These are phyloP conservation scores for Clitoria ternatea DNA, from an alignment of 306 rosid genomes.

Conservation along the genomic window DNA sequence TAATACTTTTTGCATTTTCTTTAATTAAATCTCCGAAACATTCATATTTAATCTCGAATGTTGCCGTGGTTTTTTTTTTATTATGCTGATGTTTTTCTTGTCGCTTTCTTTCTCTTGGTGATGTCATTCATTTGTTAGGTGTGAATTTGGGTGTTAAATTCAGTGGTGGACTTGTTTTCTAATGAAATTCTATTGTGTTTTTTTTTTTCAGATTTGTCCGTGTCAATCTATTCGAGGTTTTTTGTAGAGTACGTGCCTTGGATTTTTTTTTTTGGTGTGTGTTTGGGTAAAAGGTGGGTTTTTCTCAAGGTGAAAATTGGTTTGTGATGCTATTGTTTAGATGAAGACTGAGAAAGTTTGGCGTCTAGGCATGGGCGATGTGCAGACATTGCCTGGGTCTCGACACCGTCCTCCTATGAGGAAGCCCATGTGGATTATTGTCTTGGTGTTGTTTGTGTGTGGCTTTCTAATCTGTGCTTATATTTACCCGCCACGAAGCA, in stretches of 20 bases:
- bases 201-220: conserved; percentile 31
- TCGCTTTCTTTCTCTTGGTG: not conserved
- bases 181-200: not conserved
- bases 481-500: conserved; percentile 69
- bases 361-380: conserved; percentile 71
- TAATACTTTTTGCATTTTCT: not conserved
- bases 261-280: conserved; percentile 13
- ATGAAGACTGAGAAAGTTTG: conserved; percentile 80
- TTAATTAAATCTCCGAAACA: not conserved
- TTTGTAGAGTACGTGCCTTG: not conserved
- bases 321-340: conserved; percentile 42
- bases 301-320: conserved; percentile 32
- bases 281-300: conserved; percentile 14
- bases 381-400: conserved; percentile 71
- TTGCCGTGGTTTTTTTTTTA: not conserved
- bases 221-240: conserved; percentile 19
- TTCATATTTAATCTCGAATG: not conserved
- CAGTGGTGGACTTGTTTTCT: conserved; percentile 13
- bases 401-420: conserved; percentile 83
- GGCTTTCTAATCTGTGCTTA: conserved; percentile 75
- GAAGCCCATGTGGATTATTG: conserved; percentile 88
- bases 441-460: conserved; percentile 77
- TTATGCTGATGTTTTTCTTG: not conserved
- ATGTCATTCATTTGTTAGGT: not conserved
- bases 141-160: not conserved